Conservation (phyloP, 805 yeast species). For the Cyberlindnera saturnus region DNA sequence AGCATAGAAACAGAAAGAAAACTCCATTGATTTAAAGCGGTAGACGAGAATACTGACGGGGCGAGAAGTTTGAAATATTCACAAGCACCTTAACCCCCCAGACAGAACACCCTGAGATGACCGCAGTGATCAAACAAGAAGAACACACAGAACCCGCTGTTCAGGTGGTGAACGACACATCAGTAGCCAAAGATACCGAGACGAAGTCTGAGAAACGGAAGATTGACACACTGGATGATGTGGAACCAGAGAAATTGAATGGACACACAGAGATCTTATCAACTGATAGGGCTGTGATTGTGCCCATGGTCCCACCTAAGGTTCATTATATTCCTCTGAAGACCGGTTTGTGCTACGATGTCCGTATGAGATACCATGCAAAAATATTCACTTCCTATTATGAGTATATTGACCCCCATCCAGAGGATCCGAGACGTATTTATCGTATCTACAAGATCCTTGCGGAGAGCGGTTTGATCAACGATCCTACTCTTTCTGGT, state of each 20-base stretch:
- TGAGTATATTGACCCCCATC: slow-evolving; percentile 97
- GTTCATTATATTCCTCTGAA: slow-evolving; percentile 69
- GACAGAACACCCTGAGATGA: neutral
- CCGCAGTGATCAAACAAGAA: slow-evolving; percentile 5
- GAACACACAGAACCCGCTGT: neutral
- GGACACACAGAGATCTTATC: neutral
- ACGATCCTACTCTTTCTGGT: slow-evolving; percentile 65
- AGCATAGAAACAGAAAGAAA: too few species aligned
- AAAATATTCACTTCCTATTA: slow-evolving; percentile 85
- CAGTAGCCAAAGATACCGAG: neutral
- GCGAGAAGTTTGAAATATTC: too few species aligned
- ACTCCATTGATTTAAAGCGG: too few species aligned
- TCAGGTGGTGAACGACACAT: too few species aligned
- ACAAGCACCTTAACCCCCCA: too few species aligned
- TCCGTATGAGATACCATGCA: slow-evolving; percentile 95
- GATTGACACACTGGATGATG: slow-evolving; percentile 18
- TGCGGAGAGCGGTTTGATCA: slow-evolving; percentile 89
- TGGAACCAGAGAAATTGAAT: slow-evolving; percentile 5
- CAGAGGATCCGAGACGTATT: slow-evolving; percentile 96
- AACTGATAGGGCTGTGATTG: slow-evolving; percentile 35
- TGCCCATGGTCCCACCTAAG: slow-evolving; percentile 59
- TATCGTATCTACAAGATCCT: slow-evolving; percentile 88
- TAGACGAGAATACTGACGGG: too few species aligned
- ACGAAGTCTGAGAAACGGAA: slow-evolving; percentile 17
- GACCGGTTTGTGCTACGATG: slow-evolving; percentile 95